These are phyloP conservation scores for Rachicladosporium sp. DNA, from an alignment of 2,329 filamentous ascomycete species.

Conservation along the genomic window DNA sequence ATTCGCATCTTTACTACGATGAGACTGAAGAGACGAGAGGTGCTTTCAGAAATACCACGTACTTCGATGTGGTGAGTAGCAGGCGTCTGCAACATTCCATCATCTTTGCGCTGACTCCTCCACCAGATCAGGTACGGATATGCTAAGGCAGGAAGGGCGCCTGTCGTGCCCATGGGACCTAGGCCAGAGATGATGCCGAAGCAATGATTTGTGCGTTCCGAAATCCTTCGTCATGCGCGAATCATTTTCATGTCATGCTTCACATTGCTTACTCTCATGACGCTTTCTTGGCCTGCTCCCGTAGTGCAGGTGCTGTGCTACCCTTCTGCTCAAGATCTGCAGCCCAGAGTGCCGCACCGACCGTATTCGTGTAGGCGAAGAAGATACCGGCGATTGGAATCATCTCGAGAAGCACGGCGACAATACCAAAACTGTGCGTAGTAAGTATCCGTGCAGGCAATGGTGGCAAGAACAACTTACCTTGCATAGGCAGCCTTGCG, in stretches of 20 bases:
- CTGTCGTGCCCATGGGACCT: conserved; percentile 3
- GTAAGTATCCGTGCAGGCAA: conserved; percentile 3
- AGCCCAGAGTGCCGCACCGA: conserved; percentile 89
- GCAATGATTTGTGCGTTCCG: neutral
- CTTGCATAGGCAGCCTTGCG: conserved; percentile 68
- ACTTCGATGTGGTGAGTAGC: conserved; percentile 27
- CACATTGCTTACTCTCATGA: neutral
- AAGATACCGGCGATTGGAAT: conserved; percentile 69
- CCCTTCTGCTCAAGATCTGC: conserved; percentile 39
- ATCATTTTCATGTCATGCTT: neutral
- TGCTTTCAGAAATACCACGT: conserved; percentile 33
- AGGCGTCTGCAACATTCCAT: conserved; percentile 26
- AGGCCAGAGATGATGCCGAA: conserved; percentile 5
- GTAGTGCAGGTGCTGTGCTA: conserved; percentile 21
- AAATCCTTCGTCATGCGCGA: conserved; percentile 28
- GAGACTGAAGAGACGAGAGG: conserved; percentile 29
- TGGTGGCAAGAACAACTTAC: conserved; percentile 31
- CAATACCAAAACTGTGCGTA: conserved; percentile 49
- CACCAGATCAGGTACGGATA: conserved; percentile 5
- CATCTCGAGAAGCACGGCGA: conserved; percentile 72
- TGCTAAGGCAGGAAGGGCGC: conserved; percentile 2
- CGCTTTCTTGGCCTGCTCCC: conserved; percentile 16
- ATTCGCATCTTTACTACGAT: conserved; percentile 36
- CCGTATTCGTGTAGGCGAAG: conserved; percentile 83
- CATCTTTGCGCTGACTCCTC: conserved; percentile 26